phyloP scores from a whole-genome alignment of 495 filamentous ascomycete species.

The Aspergillus campestris region DNA sequence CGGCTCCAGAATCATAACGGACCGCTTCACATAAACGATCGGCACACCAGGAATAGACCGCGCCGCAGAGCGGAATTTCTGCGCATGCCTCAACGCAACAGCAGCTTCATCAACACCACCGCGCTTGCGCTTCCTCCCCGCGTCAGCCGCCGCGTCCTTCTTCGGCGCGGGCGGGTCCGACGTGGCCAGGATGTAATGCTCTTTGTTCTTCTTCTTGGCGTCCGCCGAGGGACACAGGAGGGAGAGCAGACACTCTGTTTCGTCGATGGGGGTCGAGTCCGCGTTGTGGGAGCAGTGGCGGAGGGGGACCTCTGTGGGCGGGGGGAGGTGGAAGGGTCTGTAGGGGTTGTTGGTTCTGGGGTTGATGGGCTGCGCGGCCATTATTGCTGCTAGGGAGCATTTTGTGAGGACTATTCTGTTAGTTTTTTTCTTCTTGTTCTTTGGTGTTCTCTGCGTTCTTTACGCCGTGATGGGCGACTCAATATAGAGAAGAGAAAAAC shows the following conservation, averaged over 20 bases:
- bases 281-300: constrained; percentile 85
- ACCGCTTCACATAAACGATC: constrained; percentile 72
- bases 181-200: constrained; percentile 81
- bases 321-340: constrained; percentile 35
- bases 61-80: constrained; percentile 24
- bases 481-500: constrained; percentile 14
- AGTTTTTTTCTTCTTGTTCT: not conserved
- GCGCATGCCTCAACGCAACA: constrained; percentile 22
- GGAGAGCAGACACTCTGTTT: constrained; percentile 67
- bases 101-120: constrained; percentile 9
- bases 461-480: too few relatives aligned
- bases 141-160: constrained; percentile 15
- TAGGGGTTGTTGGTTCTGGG: constrained; percentile 37
- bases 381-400: constrained; percentile 43
- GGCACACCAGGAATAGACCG: constrained; percentile 61
- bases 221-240: constrained; percentile 66
- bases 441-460: too few relatives aligned
- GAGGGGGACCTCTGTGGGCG: constrained; percentile 56
- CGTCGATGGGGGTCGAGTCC: constrained; percentile 64
- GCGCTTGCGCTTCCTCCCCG: constrained; percentile 27
- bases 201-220: constrained; percentile 60
- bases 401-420: constrained; percentile 48
- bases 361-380: constrained; percentile 37
- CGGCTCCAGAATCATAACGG: constrained; percentile 85
- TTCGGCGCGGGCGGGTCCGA: constrained; percentile 33